Conservation (phyloP, 352 stramenopile genomes). For the Phytophthora citrophthora region DNA sequence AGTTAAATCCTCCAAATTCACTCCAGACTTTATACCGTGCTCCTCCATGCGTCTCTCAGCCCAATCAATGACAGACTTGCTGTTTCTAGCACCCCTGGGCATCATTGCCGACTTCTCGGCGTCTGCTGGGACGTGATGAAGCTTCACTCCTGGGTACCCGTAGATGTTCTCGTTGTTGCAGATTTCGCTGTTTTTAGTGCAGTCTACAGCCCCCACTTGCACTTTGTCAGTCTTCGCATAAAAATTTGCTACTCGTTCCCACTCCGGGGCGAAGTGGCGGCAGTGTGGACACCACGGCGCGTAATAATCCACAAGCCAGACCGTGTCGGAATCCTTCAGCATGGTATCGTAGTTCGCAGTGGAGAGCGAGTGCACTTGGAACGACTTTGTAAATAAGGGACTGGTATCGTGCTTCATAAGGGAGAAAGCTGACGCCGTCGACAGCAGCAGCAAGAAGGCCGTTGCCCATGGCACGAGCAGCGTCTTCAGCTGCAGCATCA, state of each 20-base stretch:
- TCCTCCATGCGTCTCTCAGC: constrained; percentile 62
- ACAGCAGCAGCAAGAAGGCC: constrained; percentile 16
- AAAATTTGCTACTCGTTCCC: constrained; percentile 73
- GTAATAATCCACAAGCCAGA: constrained; percentile 89
- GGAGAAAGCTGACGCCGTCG: constrained; percentile 20
- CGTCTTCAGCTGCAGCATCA: background rate
- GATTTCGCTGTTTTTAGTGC: constrained; percentile 58
- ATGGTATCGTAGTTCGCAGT: constrained; percentile 48
- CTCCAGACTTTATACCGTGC: constrained; percentile 54
- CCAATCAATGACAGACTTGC: constrained; percentile 67
- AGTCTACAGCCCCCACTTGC: constrained; percentile 80
- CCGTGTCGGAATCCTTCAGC: constrained; percentile 53
- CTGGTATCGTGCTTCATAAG: constrained; percentile 49
- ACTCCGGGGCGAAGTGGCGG: constrained; percentile 75
- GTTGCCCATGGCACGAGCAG: constrained; percentile 7
- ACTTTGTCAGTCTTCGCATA: constrained; percentile 63
- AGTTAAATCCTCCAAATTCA: constrained; percentile 55
- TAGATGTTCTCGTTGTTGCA: constrained; percentile 70
- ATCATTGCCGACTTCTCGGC: constrained; percentile 36
- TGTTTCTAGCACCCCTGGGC: constrained; percentile 34
- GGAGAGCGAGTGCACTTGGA: constrained; percentile 58
- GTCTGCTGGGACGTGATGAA: constrained; percentile 69
- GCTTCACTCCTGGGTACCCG: constrained; percentile 70
- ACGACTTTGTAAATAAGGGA: constrained; percentile 74
- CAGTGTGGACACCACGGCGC: constrained; percentile 87